Evolutionary conservation across 129 eudicot genomes (phyloP), one percentile per base, ranked within the genome.

Genomic region (Escallonia herrerae): DNA sequence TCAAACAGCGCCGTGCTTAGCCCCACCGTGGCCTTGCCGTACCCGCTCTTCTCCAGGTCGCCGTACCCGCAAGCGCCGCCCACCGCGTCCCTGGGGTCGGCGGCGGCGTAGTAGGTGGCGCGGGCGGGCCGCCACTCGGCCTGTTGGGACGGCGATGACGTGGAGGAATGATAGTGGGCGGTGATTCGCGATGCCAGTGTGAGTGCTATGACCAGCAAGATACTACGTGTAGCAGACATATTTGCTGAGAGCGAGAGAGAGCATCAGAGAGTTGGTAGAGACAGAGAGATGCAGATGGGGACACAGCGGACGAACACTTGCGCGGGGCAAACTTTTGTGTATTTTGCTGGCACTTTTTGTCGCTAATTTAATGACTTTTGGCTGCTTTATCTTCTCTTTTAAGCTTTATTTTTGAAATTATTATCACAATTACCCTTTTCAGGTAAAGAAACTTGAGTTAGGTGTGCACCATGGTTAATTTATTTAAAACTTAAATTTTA

Each of bases 11-110:
- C 72, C 3, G 89, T 79, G 62, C 98, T 91, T 4, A 91, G 70
- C 14, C 85, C 96, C 38, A 88, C 98, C 15, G 95, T 91, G 11
- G 98, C 91, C 56, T 83, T 85, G 12, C 98, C 98, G 64, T 91
- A 88, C 40, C 96, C 95, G 43, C 65, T 74, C 59, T 67, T 82
- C 56, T 73, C 91, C 9, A 89, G 74, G 71, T 88, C 95, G 0
- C 91, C 95, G 76, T 83, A 93, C 10, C 98, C 98, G 64, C 98
- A 93, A 0, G 98, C 98, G 65, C 96, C 96, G 63, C 96, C 96
- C 66, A 89, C 89, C 14, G 72, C 72, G 74, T 88, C 96, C 1
- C 86, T 72, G n/a, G 96, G 96, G 67, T 88, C 91, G 41, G 84
- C 65, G 15, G 93, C 77, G 11, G 95, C 98, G 81, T 88, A 88